Conservation (phyloP, 208 protist genomes). For the Porcisia hertigi region DNA sequence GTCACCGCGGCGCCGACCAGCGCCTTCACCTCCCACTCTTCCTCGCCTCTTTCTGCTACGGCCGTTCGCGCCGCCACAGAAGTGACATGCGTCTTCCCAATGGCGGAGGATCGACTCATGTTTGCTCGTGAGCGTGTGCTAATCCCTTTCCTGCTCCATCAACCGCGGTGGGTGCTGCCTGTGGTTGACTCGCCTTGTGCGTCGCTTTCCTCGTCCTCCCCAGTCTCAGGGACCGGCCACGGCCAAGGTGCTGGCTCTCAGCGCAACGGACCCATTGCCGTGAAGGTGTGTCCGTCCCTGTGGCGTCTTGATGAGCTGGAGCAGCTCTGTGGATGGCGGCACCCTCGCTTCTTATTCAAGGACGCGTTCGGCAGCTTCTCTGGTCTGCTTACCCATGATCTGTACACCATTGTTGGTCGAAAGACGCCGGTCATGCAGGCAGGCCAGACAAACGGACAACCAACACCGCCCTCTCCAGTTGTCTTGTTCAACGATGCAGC, state of each 20-base stretch:
- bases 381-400: conserved; percentile 26
- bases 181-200: not conserved
- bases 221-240: not conserved
- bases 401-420: conserved; percentile 23
- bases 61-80: not conserved
- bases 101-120: conserved; percentile 23
- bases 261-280: not conserved
- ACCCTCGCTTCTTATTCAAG: not conserved
- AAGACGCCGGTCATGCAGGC: conserved; percentile 1
- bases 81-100: not conserved
- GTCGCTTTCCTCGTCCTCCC: not conserved
- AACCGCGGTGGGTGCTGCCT: conserved; percentile 11
- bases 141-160: conserved; percentile 38
- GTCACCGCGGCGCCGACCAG: not conserved
- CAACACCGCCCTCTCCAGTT: conserved; percentile 19
- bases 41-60: not conserved
- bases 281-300: conserved; percentile 21
- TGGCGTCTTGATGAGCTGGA: conserved; percentile 39
- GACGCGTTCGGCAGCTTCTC: conserved; percentile 29
- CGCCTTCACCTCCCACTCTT: not conserved
- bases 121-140: conserved; percentile 44
- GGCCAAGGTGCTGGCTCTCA: not conserved
- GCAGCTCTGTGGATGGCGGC: conserved; percentile 33
- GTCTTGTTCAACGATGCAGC: conserved; percentile 43
- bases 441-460: no score